phyloP scores from a whole-genome alignment of 345 rosid genomes.

The Syzygium jambos region DNA sequence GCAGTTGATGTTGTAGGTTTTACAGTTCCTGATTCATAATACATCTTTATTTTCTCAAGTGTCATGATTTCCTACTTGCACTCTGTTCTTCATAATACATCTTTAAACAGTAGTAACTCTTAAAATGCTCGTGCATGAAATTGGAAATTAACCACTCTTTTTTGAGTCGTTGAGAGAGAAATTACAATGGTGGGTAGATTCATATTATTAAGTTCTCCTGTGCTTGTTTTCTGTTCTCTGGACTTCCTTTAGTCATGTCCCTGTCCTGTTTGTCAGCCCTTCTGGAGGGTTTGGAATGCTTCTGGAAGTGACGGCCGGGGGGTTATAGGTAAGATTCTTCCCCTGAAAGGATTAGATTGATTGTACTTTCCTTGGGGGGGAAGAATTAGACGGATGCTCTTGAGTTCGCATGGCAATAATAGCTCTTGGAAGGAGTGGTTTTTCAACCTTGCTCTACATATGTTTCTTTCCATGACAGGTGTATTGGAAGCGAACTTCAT shows the following conservation, averaged over 20 bases:
- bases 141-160: not conserved
- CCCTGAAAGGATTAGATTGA: not conserved
- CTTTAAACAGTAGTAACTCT: not conserved
- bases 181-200: not conserved
- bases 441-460: not conserved
- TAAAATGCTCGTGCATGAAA: not conserved
- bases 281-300: constrained; percentile 84
- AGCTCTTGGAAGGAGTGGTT: not conserved
- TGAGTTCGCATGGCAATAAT: not conserved
- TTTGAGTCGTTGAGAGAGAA: not conserved
- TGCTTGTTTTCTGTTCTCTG: not conserved
- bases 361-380: not conserved
- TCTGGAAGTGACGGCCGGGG: constrained; percentile 86
- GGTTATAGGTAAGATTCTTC: constrained; percentile 39
- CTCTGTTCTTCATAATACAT: not conserved
- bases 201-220: not conserved
- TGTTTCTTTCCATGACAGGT: constrained; percentile 22
- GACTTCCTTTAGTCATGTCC: not conserved
- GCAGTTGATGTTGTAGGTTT: not conserved
- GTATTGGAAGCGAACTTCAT: constrained; percentile 75
- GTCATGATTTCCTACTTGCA: not conserved
- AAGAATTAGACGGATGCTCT: not conserved
- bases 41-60: not conserved
- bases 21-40: not conserved
- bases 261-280: constrained; percentile 39